Evolutionary conservation across 2,329 filamentous ascomycete genomes (phyloP), one percentile per base, ranked within the genome.

Genomic region (Tolypocladium tropicale): DNA sequence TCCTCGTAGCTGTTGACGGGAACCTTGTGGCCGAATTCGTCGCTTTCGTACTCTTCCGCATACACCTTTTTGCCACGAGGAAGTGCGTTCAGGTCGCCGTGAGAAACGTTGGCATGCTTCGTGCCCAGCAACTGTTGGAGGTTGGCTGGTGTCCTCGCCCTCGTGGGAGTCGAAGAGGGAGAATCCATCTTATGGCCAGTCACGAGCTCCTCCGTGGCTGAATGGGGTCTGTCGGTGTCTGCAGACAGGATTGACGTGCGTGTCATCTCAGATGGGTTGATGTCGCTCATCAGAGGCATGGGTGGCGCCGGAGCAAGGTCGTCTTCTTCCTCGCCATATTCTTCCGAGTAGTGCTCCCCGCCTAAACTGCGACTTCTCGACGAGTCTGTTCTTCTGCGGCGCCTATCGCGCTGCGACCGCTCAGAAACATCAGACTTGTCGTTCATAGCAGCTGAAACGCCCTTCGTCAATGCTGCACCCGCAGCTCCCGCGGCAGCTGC

Each of bases 201-300:
- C 1, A 77, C 79, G 64, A 72, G 77, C 71, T 81, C 81, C 63
- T 80, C 84, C 64, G 78, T 86, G 25, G 85, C 83, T 21, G 88
- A 89, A 51, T 81, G 78, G 18, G 89, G 86, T 53, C 84, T 77
- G 60, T 90, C 89, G 0, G 89, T 89, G 32, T 88, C 85, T 33
- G 89, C 88, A 6, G 92, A 94, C 21, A 94, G 73, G 55, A 97
- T 89, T 0, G 93, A 96, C 18, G 88, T 88, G 63, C 93, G 81
- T 0, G 93, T 97, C 55, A 96, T 72, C 53, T 96, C 92, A 0
- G 93, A 95, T 46, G 88, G 83, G 61, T 89, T 88, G 56, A 95
- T 82, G 56, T 90, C 89, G 70, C 92, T 96, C 70, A 88, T 86
- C 59, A 96, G 79, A 3, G 93, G 93, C 86, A 96, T 90, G 6